These are phyloP conservation scores for Capsella bursapastoris DNA, from an alignment of 345 rosid species.

Conservation along the genomic window DNA sequence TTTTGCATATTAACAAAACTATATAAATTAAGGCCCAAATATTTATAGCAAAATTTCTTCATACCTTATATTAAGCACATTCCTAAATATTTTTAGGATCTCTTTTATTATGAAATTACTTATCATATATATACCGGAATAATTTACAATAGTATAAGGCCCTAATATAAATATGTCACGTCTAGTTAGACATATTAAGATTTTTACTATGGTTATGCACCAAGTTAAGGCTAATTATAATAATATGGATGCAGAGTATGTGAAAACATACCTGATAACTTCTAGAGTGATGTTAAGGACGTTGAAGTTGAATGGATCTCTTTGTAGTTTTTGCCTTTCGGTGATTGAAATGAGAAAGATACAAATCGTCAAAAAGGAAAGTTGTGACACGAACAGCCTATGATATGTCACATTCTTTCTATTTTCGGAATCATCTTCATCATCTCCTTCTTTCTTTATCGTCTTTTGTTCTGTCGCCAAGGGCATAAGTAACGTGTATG, in stretches of 20 bases:
- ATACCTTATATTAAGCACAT: no score
- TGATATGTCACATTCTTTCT: constrained; percentile 3
- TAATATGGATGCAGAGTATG: no score
- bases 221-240: neutral
- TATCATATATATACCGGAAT: no score
- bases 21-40: no score
- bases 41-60: no score
- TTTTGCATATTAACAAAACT: no score
- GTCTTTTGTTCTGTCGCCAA: constrained; percentile 17
- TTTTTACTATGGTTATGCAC: neutral
- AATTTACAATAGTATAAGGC: no score
- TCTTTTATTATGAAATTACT: no score
- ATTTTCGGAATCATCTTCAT: neutral
- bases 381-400: constrained; percentile 47
- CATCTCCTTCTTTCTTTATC: neutral
- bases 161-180: no score
- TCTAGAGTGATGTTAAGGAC: no score
- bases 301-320: constrained; percentile 71
- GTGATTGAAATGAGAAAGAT: constrained; percentile 57
- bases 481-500: constrained; percentile 49
- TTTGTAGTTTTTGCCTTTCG: constrained; percentile 52
- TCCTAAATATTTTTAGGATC: no score
- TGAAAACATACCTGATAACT: constrained; percentile 56
- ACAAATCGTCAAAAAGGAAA: constrained; percentile 53
- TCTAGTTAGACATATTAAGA: no score